Evolutionary conservation across 1,139 yeast genomes (phyloP).

Genomic region (Yamadazyma pseudoaaseri): DNA sequence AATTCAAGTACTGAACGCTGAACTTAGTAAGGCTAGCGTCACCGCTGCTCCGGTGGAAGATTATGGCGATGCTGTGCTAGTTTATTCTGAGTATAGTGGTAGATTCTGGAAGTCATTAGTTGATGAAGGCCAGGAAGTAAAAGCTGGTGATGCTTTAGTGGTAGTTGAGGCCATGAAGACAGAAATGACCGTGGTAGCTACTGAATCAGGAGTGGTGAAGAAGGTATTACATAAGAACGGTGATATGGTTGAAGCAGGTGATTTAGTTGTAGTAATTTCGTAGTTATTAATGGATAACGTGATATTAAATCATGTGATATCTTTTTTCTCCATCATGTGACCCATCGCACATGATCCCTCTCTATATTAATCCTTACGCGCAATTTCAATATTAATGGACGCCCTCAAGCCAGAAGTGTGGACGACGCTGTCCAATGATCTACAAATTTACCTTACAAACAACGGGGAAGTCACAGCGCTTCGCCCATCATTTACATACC

Average conservation of each 20-base stretch:
- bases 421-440: slow-evolving; percentile 67
- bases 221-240: slow-evolving; percentile 82
- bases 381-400: slow-evolving; percentile 13
- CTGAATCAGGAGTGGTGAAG: slow-evolving; percentile 71
- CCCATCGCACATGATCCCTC: too few relatives aligned
- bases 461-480: slow-evolving; percentile 56
- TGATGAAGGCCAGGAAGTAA: slow-evolving; percentile 73
- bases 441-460: slow-evolving; percentile 54
- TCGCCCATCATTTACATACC: slow-evolving; percentile 82
- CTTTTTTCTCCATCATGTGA: too few relatives aligned
- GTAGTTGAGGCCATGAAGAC: slow-evolving; percentile 98
- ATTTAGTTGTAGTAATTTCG: slow-evolving; percentile 76
- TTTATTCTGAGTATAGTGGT: slow-evolving; percentile 92
- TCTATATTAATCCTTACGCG: too few relatives aligned
- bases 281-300: too few relatives aligned
- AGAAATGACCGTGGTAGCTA: slow-evolving; percentile 83
- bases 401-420: slow-evolving; percentile 56
- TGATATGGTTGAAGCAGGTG: slow-evolving; percentile 96
- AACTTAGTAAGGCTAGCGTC: slow-evolving; percentile 45
- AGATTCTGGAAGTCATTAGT: slow-evolving; percentile 95
- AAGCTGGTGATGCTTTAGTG: slow-evolving; percentile 74
- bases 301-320: too few relatives aligned
- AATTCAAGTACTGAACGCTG: slow-evolving; percentile 81
- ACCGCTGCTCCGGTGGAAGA: slow-evolving; percentile 38
- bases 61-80: slow-evolving; percentile 76